phyloP scores from a whole-genome alignment of 768 basidiomycete species.

The Lactarius sp. region DNA sequence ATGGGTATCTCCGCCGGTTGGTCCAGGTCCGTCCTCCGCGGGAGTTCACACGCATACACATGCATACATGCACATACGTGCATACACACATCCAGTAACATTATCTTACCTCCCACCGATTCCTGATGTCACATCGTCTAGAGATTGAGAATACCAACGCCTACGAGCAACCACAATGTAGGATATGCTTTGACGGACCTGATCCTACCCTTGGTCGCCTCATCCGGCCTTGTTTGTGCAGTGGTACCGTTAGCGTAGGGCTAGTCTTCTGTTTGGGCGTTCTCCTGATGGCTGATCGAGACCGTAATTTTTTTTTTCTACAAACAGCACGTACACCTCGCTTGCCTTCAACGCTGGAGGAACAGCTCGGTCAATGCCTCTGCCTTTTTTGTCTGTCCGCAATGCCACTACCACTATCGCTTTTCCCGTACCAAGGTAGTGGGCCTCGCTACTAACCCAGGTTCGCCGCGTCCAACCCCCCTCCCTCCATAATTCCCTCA shows the following conservation, averaged over 20 bases:
- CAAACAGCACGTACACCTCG: slow-evolving; percentile 69
- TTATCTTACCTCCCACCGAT: neutral
- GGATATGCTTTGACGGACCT: slow-evolving; percentile 77
- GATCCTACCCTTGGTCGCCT: slow-evolving; percentile 64
- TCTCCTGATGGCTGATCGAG: slow-evolving; percentile 15
- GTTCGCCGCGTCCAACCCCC: slow-evolving; percentile 33
- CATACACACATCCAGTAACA: neutral
- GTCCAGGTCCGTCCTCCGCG: neutral
- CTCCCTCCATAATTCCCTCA: neutral
- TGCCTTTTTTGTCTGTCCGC: slow-evolving; percentile 76
- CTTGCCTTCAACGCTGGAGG: slow-evolving; percentile 74
- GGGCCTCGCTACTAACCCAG: slow-evolving; percentile 74
- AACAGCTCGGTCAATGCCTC: slow-evolving; percentile 53
- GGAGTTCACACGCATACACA: neutral
- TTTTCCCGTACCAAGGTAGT: slow-evolving; percentile 66
- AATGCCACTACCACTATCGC: slow-evolving; percentile 73
- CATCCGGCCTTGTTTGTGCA: slow-evolving; percentile 77
- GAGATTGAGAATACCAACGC: slow-evolving; percentile 3
- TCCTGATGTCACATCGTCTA: neutral
- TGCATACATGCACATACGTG: neutral
- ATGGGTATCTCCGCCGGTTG: neutral
- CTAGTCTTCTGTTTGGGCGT: neutral
- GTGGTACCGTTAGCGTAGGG: slow-evolving; percentile 68
- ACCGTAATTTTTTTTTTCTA: slow-evolving; percentile 11
- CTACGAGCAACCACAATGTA: slow-evolving; percentile 57